Evolutionary conservation across 768 basidiomycete genomes (phyloP), one percentile per base, ranked within the genome.

Genomic region (Zangia roseola): DNA sequence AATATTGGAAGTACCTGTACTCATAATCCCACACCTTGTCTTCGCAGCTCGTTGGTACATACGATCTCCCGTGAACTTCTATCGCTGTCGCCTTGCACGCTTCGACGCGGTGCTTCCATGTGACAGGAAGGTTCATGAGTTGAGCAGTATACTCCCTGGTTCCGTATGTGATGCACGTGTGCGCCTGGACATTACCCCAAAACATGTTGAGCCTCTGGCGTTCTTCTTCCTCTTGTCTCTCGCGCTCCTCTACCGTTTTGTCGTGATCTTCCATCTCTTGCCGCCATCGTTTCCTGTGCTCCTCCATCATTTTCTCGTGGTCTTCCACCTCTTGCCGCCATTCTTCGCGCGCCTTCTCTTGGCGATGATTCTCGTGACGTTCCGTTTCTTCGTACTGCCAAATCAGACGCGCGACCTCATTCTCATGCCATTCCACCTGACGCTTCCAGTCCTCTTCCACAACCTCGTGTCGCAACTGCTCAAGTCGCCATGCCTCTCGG

Each of bases 131-230:
- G 37, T 66, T 69, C 37, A 51, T 53, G 5, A 71, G 54, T 0
- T 45, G 49, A 3, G 68, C 70, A 4, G 55, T 59, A 16, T 70
- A 70, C 26, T 61, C 62, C 20, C 60, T 56, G 14, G 61, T 61
- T 0, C 46, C 62, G 14, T 63, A 68, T 0, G 59, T 59, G 24
- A 49, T 57, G 45, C 69, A 70, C 10, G 14, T 41, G 37, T 54
- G 57, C 4, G 54, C 43, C 24, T 64, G 46, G 0, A 58, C 30
- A 5, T 10, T 7, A 2, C 40, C 48, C 65, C 60, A 65, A 40
- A 49, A 62, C 53, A 71, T 59, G 33, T 57, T 48, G 10, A 65
- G 51, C n/a, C 52, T 62, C 26, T 54, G 46, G 10, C 67, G 61
- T 21, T 69, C 65, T 10, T 61, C 51, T 23, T 59, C 58, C 38